phyloP scores from a whole-genome alignment of 352 stramenopile species.

The Globisporangium acanthophoron region DNA sequence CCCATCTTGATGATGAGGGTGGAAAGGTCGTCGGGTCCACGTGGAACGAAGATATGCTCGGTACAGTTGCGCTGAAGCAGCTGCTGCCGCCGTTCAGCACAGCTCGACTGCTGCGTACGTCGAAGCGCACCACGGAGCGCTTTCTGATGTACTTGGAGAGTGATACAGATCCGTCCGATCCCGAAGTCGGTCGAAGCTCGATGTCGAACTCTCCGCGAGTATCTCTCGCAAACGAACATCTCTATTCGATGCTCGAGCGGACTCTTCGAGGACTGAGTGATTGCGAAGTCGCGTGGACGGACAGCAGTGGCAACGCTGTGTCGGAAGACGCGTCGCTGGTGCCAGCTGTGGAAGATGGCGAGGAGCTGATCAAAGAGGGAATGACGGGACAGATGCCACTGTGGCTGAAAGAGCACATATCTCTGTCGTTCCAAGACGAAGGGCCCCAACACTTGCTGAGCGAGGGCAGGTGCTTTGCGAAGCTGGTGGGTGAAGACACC shows the following conservation, averaged over 20 bases:
- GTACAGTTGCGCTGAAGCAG: conserved; percentile 37
- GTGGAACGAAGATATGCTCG: conserved; percentile 37
- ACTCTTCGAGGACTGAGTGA: conserved; percentile 74
- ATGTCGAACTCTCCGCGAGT: neutral
- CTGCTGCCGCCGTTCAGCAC: conserved; percentile 85
- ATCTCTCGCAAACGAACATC: conserved; percentile 67
- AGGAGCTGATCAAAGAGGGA: conserved; percentile 33
- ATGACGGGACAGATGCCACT: conserved; percentile 61
- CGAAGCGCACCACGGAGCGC: conserved; percentile 64
- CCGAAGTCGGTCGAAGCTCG: neutral
- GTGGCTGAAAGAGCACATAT: conserved; percentile 58
- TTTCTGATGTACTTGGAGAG: conserved; percentile 85
- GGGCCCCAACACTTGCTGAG: conserved; percentile 34
- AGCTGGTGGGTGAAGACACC: conserved; percentile 63
- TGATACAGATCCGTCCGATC: conserved; percentile 9
- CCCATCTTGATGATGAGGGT: conserved; percentile 27
- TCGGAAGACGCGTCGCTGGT: conserved; percentile 6
- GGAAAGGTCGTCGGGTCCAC: conserved; percentile 47
- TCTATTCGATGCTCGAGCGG: conserved; percentile 85
- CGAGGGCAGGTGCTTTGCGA: conserved; percentile 83
- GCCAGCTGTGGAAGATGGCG: conserved; percentile 21
- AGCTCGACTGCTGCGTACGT: conserved; percentile 57
- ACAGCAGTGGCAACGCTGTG: conserved; percentile 49
- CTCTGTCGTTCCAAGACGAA: conserved; percentile 36
- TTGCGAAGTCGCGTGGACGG: conserved; percentile 83